Evolutionary conservation across 2,329 filamentous ascomycete species (phyloP), one percentile per base, ranked within the genome.

Genomic region (Neonectria punicea): DNA sequence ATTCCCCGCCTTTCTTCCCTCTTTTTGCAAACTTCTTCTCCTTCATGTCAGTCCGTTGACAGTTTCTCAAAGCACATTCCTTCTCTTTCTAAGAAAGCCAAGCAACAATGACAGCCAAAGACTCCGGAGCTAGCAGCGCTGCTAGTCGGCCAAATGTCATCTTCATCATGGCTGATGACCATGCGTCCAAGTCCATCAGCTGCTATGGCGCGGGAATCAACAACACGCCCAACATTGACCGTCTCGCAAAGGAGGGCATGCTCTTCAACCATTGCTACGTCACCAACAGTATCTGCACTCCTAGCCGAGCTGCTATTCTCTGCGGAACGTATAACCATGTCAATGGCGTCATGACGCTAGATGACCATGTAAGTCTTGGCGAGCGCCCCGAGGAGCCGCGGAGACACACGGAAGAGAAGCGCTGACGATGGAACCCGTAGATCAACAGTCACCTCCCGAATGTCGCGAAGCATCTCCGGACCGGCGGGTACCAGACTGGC

Each of bases 91-190:
- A 41, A 10, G 2, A 43, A 22, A 58, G n/a, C 41, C 10, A 41
- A 20, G 11, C 13, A 22, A 39, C 55, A 60, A 68, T 68, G 67
- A 44, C 61, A 25, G 34, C 51, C 53, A 39, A 43, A 28, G 25
- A 20, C 18, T 34, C 47, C 11, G 47, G 9, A 18, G 53, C 25
- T 9, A 30, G 14, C 34, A 14, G 32, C 25, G 22, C 39, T 9
- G 36, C 57, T 65, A 55, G 61, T 36, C 55, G 66, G 4, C 74
- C 73, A 1, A 76, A 76, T 50, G 68, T 76, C 62, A 61, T 86
- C 59, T 86, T 86, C 75, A 85, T 86, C 73, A 84, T 86, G 82
- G 84, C 84, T 0, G 84, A 86, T 73, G 84, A 86, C 74, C 84
- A 86, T 76, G 84, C 84, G 8, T 75, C 81, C 47, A 86, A 86